Base-by-base conservation (phyloP, 306 rosid species). In the Trifolium pratense region DNA sequence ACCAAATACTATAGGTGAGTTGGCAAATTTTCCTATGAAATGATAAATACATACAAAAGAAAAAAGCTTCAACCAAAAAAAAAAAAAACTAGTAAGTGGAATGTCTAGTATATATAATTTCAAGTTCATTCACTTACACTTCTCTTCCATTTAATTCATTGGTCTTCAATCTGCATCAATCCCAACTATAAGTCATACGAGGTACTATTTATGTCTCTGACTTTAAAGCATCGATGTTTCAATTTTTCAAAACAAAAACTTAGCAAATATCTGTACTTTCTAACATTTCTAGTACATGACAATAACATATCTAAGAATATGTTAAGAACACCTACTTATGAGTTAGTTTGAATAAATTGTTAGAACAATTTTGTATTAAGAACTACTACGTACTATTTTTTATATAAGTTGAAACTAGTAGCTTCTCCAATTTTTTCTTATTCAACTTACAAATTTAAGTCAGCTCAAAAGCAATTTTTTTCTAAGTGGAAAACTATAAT, bases 1-100 rank as follows among this genome's bases (percentile, higher is more conserved):
- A 61, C 26, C 40, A 17, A 79, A 68, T n/a, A n/a, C n/a, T n/a
- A n/a, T 11, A 61, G 68, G 68, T 63, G 84, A 83, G 90, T 82
- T 82, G 82, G 85, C 88, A 69, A 72, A 57, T 82, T 81, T 73
- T 53, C 64, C 48, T 59, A 55, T 70, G 9, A 59, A 82, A 76
- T 46, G 29, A 73, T 34, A 46, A 42, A 40, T 23, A 37, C 34
- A 42, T 45, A 42, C 60, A 56, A 10, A 23, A 39, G 46, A 12
- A 12, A 45, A 57, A 57, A 25, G 29, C n/a, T n/a, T n/a, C n/a
- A n/a, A n/a, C n/a, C n/a, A n/a, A n/a, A n/a, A 17, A 65, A 76
- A 58, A 23, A 65, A 76, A 49, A 58, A 15, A 20, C 37, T 68
- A 45, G 57, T 32, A 73, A 61, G 14, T 58, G 18, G 58, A 71